Conservation (phyloP, 2,329 filamentous ascomycete genomes). For the Paramyrothecium roridum region DNA sequence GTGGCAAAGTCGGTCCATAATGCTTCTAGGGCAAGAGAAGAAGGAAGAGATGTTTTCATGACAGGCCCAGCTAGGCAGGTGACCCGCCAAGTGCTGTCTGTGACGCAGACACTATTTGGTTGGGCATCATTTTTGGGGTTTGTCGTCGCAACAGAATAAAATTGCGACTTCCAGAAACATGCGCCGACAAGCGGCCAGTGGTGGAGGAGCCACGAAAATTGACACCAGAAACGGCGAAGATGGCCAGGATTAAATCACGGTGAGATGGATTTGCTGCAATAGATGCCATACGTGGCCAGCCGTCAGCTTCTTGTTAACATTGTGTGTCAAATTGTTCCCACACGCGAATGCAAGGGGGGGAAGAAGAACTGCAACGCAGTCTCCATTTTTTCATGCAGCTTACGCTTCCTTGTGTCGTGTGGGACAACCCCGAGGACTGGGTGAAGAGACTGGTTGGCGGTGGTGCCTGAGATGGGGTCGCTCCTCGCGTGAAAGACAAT, state of each 20-base stretch:
- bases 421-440: no score
- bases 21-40: no score
- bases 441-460: no score
- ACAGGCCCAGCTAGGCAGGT: no score
- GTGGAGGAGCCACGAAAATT: not conserved
- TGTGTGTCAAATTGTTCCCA: not conserved
- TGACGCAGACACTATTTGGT: no score
- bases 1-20: not conserved
- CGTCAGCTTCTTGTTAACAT: not conserved
- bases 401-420: not conserved
- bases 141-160: not conserved
- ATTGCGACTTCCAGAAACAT: not conserved
- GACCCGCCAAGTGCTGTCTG: no score
- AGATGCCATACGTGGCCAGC: not conserved
- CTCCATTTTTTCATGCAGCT: not conserved
- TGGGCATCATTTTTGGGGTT: no score
- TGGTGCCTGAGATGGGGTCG: no score
- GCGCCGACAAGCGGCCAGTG: not conserved
- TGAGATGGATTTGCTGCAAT: not conserved
- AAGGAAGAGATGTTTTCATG: no score
- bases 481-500: not conserved
- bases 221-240: not conserved
- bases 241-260: not conserved
- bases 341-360: not conserved
- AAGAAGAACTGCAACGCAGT: not conserved